Percentiles rank a stretch among this genome's conserved stretches.
Conservation (phyloP, 108 stramenopile species). For the Skeletonema menzelii region DNA sequence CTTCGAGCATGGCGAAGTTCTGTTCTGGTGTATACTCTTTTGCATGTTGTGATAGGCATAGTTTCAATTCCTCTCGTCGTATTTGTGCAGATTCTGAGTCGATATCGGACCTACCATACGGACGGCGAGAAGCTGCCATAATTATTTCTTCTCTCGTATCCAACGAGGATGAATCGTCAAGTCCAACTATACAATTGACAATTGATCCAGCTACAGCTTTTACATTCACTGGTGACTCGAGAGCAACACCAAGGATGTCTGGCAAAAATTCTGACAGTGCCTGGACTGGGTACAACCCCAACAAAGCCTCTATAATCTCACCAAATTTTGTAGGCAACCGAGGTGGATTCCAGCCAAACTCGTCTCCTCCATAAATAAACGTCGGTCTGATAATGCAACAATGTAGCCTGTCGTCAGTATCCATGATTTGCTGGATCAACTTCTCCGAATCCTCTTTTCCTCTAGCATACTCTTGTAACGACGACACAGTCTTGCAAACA, state of each 20-base stretch:
- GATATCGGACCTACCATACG: not conserved
- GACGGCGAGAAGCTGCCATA: not conserved
- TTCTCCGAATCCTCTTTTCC: constrained; percentile 3
- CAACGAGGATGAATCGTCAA: not conserved
- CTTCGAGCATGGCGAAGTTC: not conserved
- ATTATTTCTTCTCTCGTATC: not conserved
- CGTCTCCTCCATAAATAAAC: constrained; percentile 9
- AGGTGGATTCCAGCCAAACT: constrained; percentile 1
- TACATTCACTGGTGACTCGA: not conserved
- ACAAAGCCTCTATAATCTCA: not conserved
- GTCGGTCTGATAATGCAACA: not conserved
- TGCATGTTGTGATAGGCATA: not conserved
- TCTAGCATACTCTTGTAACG: not conserved
- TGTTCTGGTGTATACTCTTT: not conserved
- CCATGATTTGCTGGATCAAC: not conserved
- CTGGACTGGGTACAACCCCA: not conserved
- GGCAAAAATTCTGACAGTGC: not conserved
- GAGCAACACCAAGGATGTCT: not conserved
- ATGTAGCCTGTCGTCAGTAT: not conserved
- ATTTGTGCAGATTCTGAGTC: not conserved
- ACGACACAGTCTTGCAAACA: not conserved
- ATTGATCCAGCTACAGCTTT: not conserved
- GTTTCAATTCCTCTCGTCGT: constrained; percentile 5
- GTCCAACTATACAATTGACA: not conserved
- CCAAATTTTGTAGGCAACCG: constrained; percentile 1